Evolutionary conservation across 2,329 filamentous ascomycete genomes (phyloP).

Genomic region (Akanthomyces dipterigenus): DNA sequence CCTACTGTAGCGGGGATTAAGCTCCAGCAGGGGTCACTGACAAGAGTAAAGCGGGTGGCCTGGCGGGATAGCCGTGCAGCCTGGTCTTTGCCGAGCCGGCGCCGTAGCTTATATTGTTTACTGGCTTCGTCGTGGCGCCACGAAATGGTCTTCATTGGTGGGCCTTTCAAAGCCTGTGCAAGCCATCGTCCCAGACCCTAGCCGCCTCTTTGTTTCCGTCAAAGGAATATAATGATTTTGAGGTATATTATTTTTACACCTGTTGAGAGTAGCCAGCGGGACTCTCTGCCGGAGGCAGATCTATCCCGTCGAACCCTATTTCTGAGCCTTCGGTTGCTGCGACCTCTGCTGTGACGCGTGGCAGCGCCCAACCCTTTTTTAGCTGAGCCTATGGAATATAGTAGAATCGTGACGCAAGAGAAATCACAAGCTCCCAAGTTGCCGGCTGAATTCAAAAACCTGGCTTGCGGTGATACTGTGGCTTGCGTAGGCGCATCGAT

Average conservation of each 20-base stretch:
- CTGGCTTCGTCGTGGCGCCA: background rate
- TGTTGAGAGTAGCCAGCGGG: background rate
- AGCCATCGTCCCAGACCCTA: constrained; percentile 6
- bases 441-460: background rate
- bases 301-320: background rate
- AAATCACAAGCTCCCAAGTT: background rate
- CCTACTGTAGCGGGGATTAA: background rate
- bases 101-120: background rate
- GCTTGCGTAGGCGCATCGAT: background rate
- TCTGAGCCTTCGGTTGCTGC: background rate
- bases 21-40: constrained; percentile 4
- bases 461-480: background rate
- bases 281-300: background rate
- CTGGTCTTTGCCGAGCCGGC: constrained; percentile 10
- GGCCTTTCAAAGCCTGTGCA: background rate
- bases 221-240: background rate
- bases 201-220: background rate
- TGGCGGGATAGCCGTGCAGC: constrained; percentile 4
- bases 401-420: background rate
- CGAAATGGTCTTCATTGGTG: background rate
- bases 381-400: background rate
- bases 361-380: background rate
- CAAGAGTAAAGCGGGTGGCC: background rate
- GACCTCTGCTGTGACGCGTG: background rate
- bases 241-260: background rate